Conservation (phyloP, 495 filamentous ascomycete species). For the Neurospora cerealis region DNA sequence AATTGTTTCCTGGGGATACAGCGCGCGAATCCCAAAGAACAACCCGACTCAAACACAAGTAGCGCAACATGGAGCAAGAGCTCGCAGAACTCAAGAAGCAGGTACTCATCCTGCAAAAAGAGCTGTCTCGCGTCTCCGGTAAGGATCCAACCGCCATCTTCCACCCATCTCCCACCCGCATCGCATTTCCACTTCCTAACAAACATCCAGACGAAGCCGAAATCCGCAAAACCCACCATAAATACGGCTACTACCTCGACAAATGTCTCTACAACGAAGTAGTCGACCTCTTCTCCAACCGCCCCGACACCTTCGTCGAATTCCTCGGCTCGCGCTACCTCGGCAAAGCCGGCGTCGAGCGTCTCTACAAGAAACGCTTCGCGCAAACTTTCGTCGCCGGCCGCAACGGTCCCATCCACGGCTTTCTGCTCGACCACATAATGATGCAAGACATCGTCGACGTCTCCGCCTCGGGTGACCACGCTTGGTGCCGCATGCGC, state of each 20-base stretch:
- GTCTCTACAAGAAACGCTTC: conserved; percentile 46
- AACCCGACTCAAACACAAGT: background rate
- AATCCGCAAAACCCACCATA: conserved; percentile 43
- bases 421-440: conserved; percentile 46
- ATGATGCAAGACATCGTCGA: conserved; percentile 48
- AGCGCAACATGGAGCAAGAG: conserved; percentile 23
- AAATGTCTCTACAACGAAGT: conserved; percentile 49
- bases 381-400: conserved; percentile 36
- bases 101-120: conserved; percentile 26
- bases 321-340: conserved; percentile 45
- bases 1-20: background rate
- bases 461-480: conserved; percentile 33
- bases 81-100: conserved; percentile 33
- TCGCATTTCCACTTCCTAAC: background rate
- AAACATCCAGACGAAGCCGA: conserved; percentile 33
- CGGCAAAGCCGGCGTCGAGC: conserved; percentile 40
- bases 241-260: conserved; percentile 51
- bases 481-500: conserved; percentile 44
- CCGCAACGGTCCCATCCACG: conserved; percentile 45
- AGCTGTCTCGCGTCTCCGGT: conserved; percentile 28
- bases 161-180: background rate
- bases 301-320: conserved; percentile 46
- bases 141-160: background rate
- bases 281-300: conserved; percentile 41
- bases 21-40: background rate